phyloP scores from a whole-genome alignment of 495 filamentous ascomycete species.

The Sphaerosporella brunnea region DNA sequence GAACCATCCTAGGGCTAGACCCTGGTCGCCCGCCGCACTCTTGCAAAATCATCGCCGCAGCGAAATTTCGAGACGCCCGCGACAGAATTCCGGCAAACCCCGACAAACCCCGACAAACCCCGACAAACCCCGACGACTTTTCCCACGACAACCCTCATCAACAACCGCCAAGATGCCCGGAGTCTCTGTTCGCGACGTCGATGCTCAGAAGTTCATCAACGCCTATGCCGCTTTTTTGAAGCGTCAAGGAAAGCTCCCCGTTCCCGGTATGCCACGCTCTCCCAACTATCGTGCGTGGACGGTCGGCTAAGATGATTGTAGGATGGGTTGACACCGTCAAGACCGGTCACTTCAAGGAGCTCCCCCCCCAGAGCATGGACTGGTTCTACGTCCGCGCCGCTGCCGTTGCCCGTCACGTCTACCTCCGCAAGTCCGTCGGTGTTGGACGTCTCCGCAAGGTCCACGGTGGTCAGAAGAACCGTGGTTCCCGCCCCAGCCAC shows the following conservation, averaged over 20 bases:
- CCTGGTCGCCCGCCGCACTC: no score
- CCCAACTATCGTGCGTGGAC: no score
- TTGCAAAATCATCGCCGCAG: no score
- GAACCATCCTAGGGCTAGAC: no score
- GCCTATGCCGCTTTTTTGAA: constrained; percentile 96
- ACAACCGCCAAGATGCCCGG: constrained; percentile 50
- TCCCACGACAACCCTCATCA: no score
- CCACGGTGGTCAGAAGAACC: constrained; percentile 93
- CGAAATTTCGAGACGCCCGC: no score
- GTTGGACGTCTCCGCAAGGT: constrained; percentile 77
- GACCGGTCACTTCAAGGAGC: constrained; percentile 86
- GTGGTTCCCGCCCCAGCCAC: constrained; percentile 73
- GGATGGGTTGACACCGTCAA: constrained; percentile 99
- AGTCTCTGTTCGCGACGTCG: constrained; percentile 76
- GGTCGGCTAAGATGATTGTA: constrained; percentile 28
- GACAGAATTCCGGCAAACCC: no score
- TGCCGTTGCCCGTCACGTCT: constrained; percentile 90
- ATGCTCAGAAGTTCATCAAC: constrained; percentile 88
- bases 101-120: no score
- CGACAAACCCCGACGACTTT: no score
- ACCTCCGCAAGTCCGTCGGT: constrained; percentile 97
- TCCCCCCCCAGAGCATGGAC: constrained; percentile 89
- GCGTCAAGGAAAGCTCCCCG: constrained; percentile 94
- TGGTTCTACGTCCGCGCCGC: constrained; percentile 99
- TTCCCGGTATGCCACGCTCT: constrained; percentile 79